Evolutionary conservation across 768 basidiomycete genomes (phyloP).

Genomic region (Russula griseocarnosa): DNA sequence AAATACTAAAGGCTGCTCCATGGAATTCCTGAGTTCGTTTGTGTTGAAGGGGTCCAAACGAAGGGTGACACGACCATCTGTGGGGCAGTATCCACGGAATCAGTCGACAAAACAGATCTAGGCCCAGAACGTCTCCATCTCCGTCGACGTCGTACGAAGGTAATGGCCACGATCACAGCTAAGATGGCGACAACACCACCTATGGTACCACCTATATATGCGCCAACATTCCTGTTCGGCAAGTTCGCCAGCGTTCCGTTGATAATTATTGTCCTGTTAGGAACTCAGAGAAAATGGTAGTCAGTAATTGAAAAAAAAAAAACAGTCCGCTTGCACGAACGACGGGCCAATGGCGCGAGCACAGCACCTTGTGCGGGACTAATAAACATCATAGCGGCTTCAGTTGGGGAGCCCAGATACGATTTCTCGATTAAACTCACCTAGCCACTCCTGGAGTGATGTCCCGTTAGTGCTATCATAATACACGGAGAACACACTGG

Average conservation of each 20-base stretch:
- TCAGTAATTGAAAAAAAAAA: too few relatives aligned
- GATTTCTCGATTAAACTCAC: too few relatives aligned
- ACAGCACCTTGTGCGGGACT: slow-evolving; percentile 30
- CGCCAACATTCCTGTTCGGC: slow-evolving; percentile 1
- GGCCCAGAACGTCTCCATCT: not conserved
- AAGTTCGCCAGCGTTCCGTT: not conserved
- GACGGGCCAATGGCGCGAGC: slow-evolving; percentile 29
- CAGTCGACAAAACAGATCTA: not conserved
- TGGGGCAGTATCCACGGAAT: too few relatives aligned
- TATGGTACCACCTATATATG: slow-evolving; percentile 23
- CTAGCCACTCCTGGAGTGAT: slow-evolving; percentile 9
- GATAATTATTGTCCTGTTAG: not conserved
- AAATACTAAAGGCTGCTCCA: too few relatives aligned
- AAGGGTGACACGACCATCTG: too few relatives aligned
- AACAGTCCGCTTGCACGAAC: slow-evolving; percentile 22
- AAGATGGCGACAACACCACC: slow-evolving; percentile 16
- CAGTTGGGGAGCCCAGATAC: not conserved
- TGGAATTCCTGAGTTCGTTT: too few relatives aligned
- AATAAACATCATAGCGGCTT: not conserved
- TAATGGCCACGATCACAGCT: not conserved
- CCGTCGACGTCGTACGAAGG: slow-evolving; percentile 15
- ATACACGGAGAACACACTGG: slow-evolving; percentile 1
- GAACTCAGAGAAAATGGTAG: too few relatives aligned
- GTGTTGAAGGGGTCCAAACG: too few relatives aligned
- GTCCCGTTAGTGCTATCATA: slow-evolving; percentile 10